These are phyloP conservation scores for Xylaria venustula DNA, from an alignment of 495 filamentous ascomycete genomes.

Conservation along the genomic window DNA sequence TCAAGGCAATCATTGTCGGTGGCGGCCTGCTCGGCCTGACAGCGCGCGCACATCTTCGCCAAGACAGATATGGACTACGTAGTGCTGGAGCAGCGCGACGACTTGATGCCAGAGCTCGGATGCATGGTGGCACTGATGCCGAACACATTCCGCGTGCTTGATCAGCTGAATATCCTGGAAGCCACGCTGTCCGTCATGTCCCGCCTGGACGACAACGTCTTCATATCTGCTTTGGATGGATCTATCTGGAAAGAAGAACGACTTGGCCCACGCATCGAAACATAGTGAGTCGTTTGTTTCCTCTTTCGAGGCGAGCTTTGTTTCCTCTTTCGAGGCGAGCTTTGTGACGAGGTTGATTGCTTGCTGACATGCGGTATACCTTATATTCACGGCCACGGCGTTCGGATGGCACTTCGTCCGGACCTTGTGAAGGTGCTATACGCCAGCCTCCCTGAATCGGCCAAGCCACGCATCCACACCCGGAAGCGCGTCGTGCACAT, in stretches of 20 bases:
- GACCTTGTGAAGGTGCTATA: slow-evolving; percentile 36
- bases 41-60: slow-evolving; percentile 45
- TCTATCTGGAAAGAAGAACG: background rate
- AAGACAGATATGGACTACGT: slow-evolving; percentile 47
- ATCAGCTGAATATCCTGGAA: slow-evolving; percentile 48
- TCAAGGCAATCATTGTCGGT: slow-evolving; percentile 55
- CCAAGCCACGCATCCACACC: slow-evolving; percentile 28
- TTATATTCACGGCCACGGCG: slow-evolving; percentile 34
- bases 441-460: slow-evolving; percentile 30
- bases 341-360: no score
- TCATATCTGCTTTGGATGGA: slow-evolving; percentile 25
- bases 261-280: background rate
- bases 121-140: slow-evolving; percentile 38
- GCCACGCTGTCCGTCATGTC: slow-evolving; percentile 15
- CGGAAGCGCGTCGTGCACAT: slow-evolving; percentile 33
- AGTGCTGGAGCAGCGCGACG: slow-evolving; percentile 42
- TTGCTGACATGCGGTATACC: background rate
- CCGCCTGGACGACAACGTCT: slow-evolving; percentile 13
- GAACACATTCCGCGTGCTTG: slow-evolving; percentile 38
- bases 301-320: no score
- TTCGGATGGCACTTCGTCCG: slow-evolving; percentile 33
- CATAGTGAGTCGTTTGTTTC: background rate
- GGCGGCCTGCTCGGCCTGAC: slow-evolving; percentile 52
- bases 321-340: no score
- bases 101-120: slow-evolving; percentile 44